These are phyloP conservation scores for Hypoxylon intermedium DNA, from an alignment of 495 filamentous ascomycete genomes.

Conservation along the genomic window DNA sequence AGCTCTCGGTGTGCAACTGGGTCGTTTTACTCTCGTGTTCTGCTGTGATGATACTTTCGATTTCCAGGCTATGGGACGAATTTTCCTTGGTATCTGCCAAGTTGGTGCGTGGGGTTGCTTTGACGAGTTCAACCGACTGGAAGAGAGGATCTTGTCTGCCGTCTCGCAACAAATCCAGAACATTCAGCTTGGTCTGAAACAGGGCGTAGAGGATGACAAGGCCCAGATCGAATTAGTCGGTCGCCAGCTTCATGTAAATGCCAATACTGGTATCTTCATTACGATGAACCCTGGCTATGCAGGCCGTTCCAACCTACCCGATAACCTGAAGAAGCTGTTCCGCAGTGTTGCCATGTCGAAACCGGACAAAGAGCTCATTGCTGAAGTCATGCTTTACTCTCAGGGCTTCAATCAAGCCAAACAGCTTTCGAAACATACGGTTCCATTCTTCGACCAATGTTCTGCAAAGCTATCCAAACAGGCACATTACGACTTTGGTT, in stretches of 20 bases:
- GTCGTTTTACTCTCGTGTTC: conserved; percentile 96
- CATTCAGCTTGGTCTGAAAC: conserved; percentile 92
- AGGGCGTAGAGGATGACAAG: conserved; percentile 75
- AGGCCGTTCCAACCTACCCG: conserved; percentile 93
- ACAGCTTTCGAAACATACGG: conserved; percentile 86
- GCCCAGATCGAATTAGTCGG: conserved; percentile 92
- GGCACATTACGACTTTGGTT: conserved; percentile 97
- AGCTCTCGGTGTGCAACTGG: conserved; percentile 92
- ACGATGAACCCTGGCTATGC: conserved; percentile 99
- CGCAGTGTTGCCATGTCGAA: conserved; percentile 99
- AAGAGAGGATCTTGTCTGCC: conserved; percentile 95
- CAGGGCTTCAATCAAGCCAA: conserved; percentile 98
- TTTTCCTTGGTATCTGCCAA: conserved; percentile 98
- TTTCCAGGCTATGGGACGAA: conserved; percentile 99
- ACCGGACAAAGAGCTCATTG: conserved; percentile 98
- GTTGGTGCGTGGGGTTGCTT: conserved; percentile 99
- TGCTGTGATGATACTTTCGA: conserved; percentile 99
- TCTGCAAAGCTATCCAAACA: conserved; percentile 83
- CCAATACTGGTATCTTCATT: conserved; percentile 97
- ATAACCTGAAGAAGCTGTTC: conserved; percentile 99
- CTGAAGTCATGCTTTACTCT: conserved; percentile 99
- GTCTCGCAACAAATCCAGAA: conserved; percentile 99
- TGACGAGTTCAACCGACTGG: conserved; percentile 98
- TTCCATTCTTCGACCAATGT: conserved; percentile 97
- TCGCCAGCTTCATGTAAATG: conserved; percentile 82